A percentile compares a stretch with the other conserved stretches of the same genome.
These are phyloP conservation scores for Oehlia diaphana DNA, from an alignment of 192 early-diverging fungal genomes.

Conservation along the genomic window DNA sequence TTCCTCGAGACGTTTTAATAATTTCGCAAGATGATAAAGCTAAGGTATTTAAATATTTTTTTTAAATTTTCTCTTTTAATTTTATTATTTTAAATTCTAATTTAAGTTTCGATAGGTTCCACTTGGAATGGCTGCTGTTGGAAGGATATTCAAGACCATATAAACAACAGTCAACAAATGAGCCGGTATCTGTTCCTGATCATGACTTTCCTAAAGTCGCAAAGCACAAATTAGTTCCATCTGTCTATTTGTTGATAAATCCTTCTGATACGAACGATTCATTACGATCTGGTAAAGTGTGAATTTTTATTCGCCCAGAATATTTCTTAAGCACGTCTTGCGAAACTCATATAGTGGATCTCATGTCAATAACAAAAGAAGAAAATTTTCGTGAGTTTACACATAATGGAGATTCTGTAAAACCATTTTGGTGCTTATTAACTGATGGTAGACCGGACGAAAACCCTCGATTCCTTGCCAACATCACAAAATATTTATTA, in stretches of 20 bases:
- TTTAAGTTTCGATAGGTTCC: no score
- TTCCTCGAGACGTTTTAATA: not conserved
- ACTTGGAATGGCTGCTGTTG: not conserved
- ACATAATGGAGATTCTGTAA: not conserved
- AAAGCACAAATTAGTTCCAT: slow-evolving; percentile 2
- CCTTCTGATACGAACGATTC: not conserved
- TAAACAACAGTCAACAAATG: not conserved
- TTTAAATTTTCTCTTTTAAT: no score
- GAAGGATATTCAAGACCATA: not conserved
- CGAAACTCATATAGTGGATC: not conserved
- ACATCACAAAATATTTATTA: not conserved
- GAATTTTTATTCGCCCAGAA: not conserved
- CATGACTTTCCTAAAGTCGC: not conserved
- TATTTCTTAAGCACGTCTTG: no score
- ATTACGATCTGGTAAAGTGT: not conserved
- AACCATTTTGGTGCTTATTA: not conserved
- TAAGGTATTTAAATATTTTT: not conserved
- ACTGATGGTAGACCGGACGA: not conserved
- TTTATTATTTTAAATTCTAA: no score
- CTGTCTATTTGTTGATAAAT: slow-evolving; percentile 7
- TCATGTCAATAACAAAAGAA: not conserved
- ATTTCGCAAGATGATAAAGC: slow-evolving; percentile 14
- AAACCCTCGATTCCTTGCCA: not conserved
- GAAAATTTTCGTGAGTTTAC: not conserved
- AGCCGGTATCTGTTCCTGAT: not conserved